A percentile compares a stretch with the other conserved stretches of the same genome.
Conservation (phyloP, 2,329 filamentous ascomycete species). For the Talaromyces sp. region DNA sequence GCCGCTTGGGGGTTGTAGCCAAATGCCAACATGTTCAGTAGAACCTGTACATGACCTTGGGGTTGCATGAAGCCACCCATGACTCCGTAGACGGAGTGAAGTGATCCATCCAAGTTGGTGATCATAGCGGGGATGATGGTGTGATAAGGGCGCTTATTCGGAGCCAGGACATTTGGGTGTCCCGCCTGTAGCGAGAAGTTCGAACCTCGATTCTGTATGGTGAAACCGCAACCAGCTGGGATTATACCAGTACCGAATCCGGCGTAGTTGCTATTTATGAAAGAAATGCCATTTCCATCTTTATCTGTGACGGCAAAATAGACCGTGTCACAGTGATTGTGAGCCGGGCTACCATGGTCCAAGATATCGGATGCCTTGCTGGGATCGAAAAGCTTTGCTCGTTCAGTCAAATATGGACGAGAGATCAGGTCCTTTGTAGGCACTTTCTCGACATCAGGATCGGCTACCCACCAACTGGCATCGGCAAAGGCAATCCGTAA, state of each 20-base stretch:
- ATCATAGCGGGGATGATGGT: slow-evolving; percentile 94
- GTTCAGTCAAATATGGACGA: slow-evolving; percentile 68
- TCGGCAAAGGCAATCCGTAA: slow-evolving; percentile 89
- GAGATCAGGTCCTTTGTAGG: slow-evolving; percentile 69
- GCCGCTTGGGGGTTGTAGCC: slow-evolving; percentile 79
- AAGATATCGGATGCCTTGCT: slow-evolving; percentile 52
- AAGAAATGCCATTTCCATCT: slow-evolving; percentile 84
- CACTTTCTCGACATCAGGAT: slow-evolving; percentile 69
- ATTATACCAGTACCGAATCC: slow-evolving; percentile 84
- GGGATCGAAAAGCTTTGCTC: slow-evolving; percentile 60
- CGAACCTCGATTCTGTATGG: slow-evolving; percentile 85
- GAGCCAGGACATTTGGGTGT: slow-evolving; percentile 78
- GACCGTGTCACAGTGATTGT: slow-evolving; percentile 85
- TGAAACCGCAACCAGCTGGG: slow-evolving; percentile 82
- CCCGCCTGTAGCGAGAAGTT: slow-evolving; percentile 69
- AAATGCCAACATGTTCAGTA: slow-evolving; percentile 84
- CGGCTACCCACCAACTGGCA: slow-evolving; percentile 83
- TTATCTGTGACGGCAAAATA: slow-evolving; percentile 85
- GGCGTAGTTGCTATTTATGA: slow-evolving; percentile 93
- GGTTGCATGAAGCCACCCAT: slow-evolving; percentile 99
- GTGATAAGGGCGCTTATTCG: slow-evolving; percentile 87
- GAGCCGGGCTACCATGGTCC: slow-evolving; percentile 75
- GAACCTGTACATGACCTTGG: slow-evolving; percentile 89
- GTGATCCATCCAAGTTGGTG: slow-evolving; percentile 71
- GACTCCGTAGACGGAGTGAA: slow-evolving; percentile 87